Evolutionary conservation across 1,284 basidiomycete genomes (phyloP).

Genomic region (Sanghuangporus weigelae): DNA sequence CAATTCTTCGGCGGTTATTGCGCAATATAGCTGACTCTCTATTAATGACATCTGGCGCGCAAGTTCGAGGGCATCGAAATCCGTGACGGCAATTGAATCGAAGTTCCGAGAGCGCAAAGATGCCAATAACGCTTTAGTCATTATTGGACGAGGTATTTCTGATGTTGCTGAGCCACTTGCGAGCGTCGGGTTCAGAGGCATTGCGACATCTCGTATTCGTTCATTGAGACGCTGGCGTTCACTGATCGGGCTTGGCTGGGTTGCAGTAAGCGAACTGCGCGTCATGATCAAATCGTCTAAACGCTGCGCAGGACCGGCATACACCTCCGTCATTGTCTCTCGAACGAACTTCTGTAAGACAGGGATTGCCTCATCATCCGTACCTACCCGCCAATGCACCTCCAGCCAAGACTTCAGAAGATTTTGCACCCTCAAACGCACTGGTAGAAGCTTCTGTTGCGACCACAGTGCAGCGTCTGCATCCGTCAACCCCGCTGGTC

Average conservation of each 20-base stretch:
- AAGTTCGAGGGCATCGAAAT: conserved; percentile 90
- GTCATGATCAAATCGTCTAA: conserved; percentile 66
- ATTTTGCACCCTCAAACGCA: conserved; percentile 86
- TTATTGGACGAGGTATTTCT: conserved; percentile 74
- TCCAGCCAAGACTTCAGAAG: conserved; percentile 94
- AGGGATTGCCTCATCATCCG: conserved; percentile 59
- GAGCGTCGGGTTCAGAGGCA: conserved; percentile 61
- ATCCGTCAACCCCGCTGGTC: conserved; percentile 51
- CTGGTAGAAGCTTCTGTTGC: conserved; percentile 81
- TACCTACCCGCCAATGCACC: conserved; percentile 74
- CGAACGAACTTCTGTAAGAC: conserved; percentile 59
- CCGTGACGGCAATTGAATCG: conserved; percentile 64
- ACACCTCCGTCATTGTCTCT: conserved; percentile 56
- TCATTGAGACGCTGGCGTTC: conserved; percentile 38
- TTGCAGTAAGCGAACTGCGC: conserved; percentile 33
- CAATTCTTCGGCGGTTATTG: conserved; percentile 85
- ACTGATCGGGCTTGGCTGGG: conserved; percentile 43
- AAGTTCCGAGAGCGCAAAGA: conserved; percentile 57
- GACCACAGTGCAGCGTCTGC: conserved; percentile 75
- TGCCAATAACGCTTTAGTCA: conserved; percentile 77
- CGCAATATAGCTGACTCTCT: conserved; percentile 84
- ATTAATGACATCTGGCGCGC: conserved; percentile 94
- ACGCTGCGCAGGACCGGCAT: conserved; percentile 64
- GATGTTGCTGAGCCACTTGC: conserved; percentile 35
- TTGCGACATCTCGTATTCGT: conserved; percentile 60